These are phyloP conservation scores for Boletus bicolor DNA, from an alignment of 768 basidiomycete genomes.

Conservation along the genomic window DNA sequence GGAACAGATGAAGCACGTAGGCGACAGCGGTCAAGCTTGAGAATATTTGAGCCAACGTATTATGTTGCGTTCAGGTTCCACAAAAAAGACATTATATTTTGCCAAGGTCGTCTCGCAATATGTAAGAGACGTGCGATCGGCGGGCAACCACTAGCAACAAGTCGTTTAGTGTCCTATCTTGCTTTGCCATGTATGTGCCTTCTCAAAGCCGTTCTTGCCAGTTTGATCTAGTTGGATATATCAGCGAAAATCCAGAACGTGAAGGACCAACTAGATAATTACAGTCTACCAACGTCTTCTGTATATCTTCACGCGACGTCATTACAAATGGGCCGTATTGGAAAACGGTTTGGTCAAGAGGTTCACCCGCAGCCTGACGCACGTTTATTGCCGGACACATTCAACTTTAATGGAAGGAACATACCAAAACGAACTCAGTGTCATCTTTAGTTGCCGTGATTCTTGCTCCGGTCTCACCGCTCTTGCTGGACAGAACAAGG, in stretches of 20 bases:
- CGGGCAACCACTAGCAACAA: background rate
- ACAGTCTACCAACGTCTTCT: slow-evolving; percentile 82
- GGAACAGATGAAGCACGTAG: slow-evolving; percentile 59
- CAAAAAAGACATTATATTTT: background rate
- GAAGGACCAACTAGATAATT: slow-evolving; percentile 23
- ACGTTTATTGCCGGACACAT: slow-evolving; percentile 2
- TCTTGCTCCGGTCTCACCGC: slow-evolving; percentile 63
- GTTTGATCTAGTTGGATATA: slow-evolving; percentile 50
- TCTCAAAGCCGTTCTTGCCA: slow-evolving; percentile 87
- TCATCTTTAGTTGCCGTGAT: slow-evolving; percentile 56
- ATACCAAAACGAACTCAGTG: slow-evolving; percentile 74
- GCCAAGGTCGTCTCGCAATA: background rate
- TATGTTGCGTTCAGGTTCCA: background rate
- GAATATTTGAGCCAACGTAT: slow-evolving; percentile 11
- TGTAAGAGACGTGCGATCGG: background rate
- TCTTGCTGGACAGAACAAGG: slow-evolving; percentile 67
- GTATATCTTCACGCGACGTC: slow-evolving; percentile 76
- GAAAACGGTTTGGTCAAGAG: slow-evolving; percentile 82
- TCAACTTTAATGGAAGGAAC: slow-evolving; percentile 15
- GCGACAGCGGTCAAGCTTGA: slow-evolving; percentile 32
- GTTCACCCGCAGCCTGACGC: slow-evolving; percentile 74
- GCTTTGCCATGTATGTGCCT: slow-evolving; percentile 83
- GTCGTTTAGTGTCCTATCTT: slow-evolving; percentile 51
- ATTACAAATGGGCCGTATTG: slow-evolving; percentile 90
- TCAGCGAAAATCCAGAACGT: background rate